phyloP scores from a whole-genome alignment of 148 eudicot genomes.

The Euryodendron excelsum region DNA sequence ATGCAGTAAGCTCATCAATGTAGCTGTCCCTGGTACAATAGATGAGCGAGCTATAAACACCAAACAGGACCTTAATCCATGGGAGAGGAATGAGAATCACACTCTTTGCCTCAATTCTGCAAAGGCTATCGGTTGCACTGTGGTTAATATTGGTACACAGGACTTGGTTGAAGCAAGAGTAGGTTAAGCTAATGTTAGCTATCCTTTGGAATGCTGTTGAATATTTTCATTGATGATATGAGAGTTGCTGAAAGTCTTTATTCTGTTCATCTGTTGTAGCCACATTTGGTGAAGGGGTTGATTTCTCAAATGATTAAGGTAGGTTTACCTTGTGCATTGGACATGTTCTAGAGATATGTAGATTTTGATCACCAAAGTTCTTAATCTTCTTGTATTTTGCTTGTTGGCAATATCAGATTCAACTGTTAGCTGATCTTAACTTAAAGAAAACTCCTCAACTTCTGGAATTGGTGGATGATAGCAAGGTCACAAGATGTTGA shows the following conservation, averaged over 20 bases:
- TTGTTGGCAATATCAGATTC: conserved; percentile 46
- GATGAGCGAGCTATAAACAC: conserved; percentile 93
- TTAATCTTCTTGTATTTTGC: neutral
- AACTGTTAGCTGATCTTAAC: conserved; percentile 71
- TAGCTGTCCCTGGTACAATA: conserved; percentile 91
- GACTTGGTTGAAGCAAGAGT: conserved; percentile 86
- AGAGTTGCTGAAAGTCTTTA: conserved; percentile 16
- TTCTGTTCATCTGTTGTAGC: conserved; percentile 46
- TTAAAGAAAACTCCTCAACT: conserved; percentile 86
- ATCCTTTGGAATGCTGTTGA: neutral
- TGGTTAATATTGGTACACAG: conserved; percentile 85
- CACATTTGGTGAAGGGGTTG: conserved; percentile 78
- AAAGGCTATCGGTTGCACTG: conserved; percentile 95
- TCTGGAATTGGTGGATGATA: conserved; percentile 77
- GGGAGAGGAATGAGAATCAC: conserved; percentile 96
- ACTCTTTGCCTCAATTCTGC: conserved; percentile 96
- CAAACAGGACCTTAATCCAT: conserved; percentile 61
- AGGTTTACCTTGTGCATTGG: conserved; percentile 1
- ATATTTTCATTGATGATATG: neutral
- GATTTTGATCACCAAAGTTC: neutral
- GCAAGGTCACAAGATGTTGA: conserved; percentile 34
- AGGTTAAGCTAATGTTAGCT: conserved; percentile 25
- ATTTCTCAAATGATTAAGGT: conserved; percentile 86
- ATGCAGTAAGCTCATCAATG: conserved; percentile 86
- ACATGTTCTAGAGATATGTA: neutral